These are phyloP conservation scores for Agaricus blazei DNA, from an alignment of 768 basidiomycete genomes.

Conservation along the genomic window DNA sequence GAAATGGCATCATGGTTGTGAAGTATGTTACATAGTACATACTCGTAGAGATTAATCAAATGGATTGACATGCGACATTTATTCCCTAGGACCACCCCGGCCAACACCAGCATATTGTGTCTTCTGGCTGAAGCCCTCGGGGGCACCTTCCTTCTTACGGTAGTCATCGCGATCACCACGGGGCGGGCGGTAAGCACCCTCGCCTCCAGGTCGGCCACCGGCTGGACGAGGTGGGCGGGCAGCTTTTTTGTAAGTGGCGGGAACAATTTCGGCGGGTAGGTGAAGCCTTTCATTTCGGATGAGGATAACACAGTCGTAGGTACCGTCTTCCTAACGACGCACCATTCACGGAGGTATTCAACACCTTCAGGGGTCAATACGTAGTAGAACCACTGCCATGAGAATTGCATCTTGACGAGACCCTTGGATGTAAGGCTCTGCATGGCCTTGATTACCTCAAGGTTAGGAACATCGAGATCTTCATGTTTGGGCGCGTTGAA, in stretches of 20 bases:
- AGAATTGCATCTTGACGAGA: constrained; percentile 98
- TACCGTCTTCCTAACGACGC: constrained; percentile 11
- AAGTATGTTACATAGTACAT: constrained; percentile 23
- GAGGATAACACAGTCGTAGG: neutral
- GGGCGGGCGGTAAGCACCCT: constrained; percentile 82
- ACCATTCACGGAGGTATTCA: constrained; percentile 93
- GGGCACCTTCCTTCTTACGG: constrained; percentile 87
- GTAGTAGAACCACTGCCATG: constrained; percentile 99
- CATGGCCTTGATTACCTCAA: constrained; percentile 67
- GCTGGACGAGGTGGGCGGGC: constrained; percentile 84
- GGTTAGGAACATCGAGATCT: constrained; percentile 71
- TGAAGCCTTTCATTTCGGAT: constrained; percentile 63
- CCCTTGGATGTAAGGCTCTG: constrained; percentile 71
- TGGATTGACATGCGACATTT: constrained; percentile 18
- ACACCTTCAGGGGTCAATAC: constrained; percentile 95
- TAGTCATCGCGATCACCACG: constrained; percentile 90
- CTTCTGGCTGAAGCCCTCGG: constrained; percentile 67
- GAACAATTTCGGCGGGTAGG: constrained; percentile 94
- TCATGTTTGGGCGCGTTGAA: constrained; percentile 97
- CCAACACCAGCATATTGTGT: constrained; percentile 89
- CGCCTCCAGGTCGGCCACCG: constrained; percentile 64
- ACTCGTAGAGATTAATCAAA: neutral
- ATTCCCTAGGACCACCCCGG: constrained; percentile 79
- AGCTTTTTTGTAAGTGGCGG: constrained; percentile 96
- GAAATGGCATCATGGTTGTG: constrained; percentile 12